Evolutionary conservation across 257 asterid genomes (phyloP), one percentile per base, ranked within the genome.

Genomic region (Lavandula angustifolia): DNA sequence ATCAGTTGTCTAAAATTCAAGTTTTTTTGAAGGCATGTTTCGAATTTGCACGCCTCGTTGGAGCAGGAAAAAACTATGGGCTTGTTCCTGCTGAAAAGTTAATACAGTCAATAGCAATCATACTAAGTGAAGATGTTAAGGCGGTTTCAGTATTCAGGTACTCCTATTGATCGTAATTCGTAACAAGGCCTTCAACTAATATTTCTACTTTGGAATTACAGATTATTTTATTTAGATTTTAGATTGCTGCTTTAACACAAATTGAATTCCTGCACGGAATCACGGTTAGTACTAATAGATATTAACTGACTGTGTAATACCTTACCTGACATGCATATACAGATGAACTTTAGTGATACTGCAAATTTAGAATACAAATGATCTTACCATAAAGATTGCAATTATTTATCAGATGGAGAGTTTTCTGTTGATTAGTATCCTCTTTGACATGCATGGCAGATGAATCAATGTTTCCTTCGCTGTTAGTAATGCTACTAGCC

Each of bases 11-110:
- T 83, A 69, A 87, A 76, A 54, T 75, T 31, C 69, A 58, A 56
- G 29, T 27, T 85, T 77, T 71, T 65, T 22, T 81, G 76, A 81
- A 92, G 99, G 99, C 96, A 61, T 92, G 99, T 75, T 89, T 89
- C 71, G 97, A 92, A 73, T 92, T 92, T 70, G 73, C 73, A 62
- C 83, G 90, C 75, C 80, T 87, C 60, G 64, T 83, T 73, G 92
- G 87, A 81, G 94, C 82, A 61, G 86, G 85, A 70, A 75, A 73
- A 68, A 83, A 76, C 73, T 48, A 46, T 58, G 95, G 72, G 62
- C 59, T 87, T 56, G 62, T 92, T 81, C 95, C 96, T 35, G 34
- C 77, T 54, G 97, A 89, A 80, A 81, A 80, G 50, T 66, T 87
- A 68, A 81, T 92, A 71, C 88, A 70, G 48, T 78, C 94, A 10